Percentiles rank a stretch among this genome's conserved stretches.
phyloP scores from a whole-genome alignment of 441 rosid species.

The Metrosideros polymorpha region DNA sequence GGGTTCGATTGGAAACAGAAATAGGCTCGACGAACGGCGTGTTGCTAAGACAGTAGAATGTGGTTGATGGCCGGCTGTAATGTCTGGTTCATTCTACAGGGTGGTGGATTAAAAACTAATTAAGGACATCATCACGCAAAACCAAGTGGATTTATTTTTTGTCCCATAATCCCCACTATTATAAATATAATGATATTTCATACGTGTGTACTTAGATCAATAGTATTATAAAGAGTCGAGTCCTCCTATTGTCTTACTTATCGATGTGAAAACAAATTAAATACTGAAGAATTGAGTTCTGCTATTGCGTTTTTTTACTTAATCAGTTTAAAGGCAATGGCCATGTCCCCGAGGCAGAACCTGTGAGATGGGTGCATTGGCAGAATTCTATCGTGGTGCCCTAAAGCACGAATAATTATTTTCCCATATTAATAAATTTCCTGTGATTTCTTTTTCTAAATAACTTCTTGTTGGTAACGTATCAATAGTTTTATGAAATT shows the following conservation, averaged over 20 bases:
- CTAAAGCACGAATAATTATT: background rate
- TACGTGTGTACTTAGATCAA: too few relatives aligned
- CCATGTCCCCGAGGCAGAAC: background rate
- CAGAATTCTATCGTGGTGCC: background rate
- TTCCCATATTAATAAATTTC: background rate
- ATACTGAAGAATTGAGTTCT: background rate
- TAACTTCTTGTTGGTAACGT: too few relatives aligned
- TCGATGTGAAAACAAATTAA: background rate
- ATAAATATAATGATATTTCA: too few relatives aligned
- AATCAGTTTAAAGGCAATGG: too few relatives aligned
- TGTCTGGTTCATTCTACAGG: background rate
- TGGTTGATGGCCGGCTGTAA: background rate
- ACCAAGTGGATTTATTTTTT: background rate
- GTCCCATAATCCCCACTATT: too few relatives aligned
- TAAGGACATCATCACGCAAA: background rate
- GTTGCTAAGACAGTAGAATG: background rate
- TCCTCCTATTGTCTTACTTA: background rate
- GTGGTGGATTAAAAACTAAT: background rate
- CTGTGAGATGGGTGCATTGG: background rate
- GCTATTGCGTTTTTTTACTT: fast-evolving
- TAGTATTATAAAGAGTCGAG: too few relatives aligned
- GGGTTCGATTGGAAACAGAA: background rate
- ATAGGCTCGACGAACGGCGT: background rate
- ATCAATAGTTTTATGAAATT: background rate
- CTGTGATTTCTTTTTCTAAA: background rate